phyloP scores from a whole-genome alignment of 2,329 filamentous ascomycete genomes.

The Dothidotthia symphoricarpi region DNA sequence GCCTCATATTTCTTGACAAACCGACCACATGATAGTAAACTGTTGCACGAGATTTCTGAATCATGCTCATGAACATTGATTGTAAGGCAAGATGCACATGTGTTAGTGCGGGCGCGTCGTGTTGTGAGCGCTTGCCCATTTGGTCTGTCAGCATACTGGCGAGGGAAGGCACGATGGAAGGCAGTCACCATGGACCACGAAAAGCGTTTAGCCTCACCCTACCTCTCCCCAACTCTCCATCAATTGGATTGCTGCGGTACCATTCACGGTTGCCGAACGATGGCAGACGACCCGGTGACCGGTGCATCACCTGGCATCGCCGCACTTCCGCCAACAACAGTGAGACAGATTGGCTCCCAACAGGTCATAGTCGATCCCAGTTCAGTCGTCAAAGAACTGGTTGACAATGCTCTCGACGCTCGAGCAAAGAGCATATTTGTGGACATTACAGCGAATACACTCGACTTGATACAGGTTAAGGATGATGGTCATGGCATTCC shows the following conservation, averaged over 20 bases:
- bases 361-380: constrained; percentile 60
- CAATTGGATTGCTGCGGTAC: background rate
- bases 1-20: no score
- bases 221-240: background rate
- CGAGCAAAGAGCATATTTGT: constrained; percentile 65
- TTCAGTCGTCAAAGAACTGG: constrained; percentile 69
- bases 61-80: no score
- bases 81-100: no score
- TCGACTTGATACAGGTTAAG: constrained; percentile 66
- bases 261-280: constrained; percentile 1
- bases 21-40: constrained; percentile 13
- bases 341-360: constrained; percentile 60
- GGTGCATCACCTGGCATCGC: constrained; percentile 34
- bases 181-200: constrained; percentile 3
- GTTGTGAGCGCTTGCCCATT: constrained; percentile 14
- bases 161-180: constrained; percentile 22
- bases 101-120: constrained; percentile 9
- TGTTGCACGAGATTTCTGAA: no score
- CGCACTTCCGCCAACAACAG: constrained; percentile 44
- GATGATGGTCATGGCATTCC: constrained; percentile 69
- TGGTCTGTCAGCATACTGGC: background rate
- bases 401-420: constrained; percentile 76
- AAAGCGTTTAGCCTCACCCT: constrained; percentile 2
- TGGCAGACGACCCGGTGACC: constrained; percentile 10
- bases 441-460: constrained; percentile 61